phyloP scores from a whole-genome alignment of 2,329 filamentous ascomycete genomes.

The Cordyceps militaris region DNA sequence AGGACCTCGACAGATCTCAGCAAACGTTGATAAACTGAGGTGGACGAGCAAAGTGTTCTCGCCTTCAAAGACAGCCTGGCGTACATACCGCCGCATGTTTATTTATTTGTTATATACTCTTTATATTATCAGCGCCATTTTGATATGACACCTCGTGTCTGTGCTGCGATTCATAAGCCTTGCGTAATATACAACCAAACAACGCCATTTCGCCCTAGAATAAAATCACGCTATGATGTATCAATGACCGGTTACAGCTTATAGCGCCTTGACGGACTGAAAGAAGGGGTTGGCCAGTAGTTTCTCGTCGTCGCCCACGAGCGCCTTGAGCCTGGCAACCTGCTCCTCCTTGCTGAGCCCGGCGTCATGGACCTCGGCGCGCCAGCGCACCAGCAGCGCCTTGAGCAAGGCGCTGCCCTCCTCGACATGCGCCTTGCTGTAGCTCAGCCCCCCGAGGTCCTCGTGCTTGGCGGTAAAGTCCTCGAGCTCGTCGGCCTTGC shows the following conservation, averaged over 20 bases:
- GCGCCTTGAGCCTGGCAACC: constrained; percentile 67
- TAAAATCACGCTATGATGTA: no score
- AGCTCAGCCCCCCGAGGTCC: constrained; percentile 45
- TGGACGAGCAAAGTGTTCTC: neutral
- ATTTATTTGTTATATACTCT: constrained; percentile 1
- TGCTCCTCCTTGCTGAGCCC: constrained; percentile 65
- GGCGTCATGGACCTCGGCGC: constrained; percentile 57
- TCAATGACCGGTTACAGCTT: constrained; percentile 18
- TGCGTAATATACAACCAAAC: neutral
- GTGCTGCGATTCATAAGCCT: neutral
- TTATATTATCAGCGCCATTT: neutral
- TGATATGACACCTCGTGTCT: neutral
- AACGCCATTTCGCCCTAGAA: constrained; percentile 10
- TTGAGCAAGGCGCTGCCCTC: constrained; percentile 82
- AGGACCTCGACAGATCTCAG: neutral
- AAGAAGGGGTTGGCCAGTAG: constrained; percentile 63
- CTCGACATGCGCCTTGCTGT: constrained; percentile 80
- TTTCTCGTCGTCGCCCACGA: constrained; percentile 67
- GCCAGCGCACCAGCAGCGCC: constrained; percentile 77
- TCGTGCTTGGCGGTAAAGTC: constrained; percentile 83
- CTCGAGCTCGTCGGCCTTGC: constrained; percentile 96
- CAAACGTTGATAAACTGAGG: no score
- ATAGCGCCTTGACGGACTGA: constrained; percentile 52
- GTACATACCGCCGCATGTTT: neutral
- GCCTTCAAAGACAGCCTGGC: no score